Evolutionary conservation across 2,329 filamentous ascomycete genomes (phyloP), one percentile per base, ranked within the genome.

Genomic region (Aspergillus sp.): DNA sequence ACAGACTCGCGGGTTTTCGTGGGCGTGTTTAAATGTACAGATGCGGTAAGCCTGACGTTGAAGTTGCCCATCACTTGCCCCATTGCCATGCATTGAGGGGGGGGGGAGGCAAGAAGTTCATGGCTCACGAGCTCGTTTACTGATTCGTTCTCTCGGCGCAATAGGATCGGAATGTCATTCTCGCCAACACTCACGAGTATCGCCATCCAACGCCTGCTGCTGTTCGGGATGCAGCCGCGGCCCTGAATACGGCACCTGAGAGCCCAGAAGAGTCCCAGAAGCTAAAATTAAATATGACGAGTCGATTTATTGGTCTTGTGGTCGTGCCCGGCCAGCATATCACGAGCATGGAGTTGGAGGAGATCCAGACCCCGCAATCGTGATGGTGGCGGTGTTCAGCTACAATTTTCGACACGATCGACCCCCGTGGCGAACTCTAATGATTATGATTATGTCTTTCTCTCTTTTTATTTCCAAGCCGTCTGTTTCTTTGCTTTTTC

Each of bases 21-120:
- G 55, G 95, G 95, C 19, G 83, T 87, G 62, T 90, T 99, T 77
- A 97, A 96, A 76, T 99, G 95, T 79, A 97, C 93, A 30, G 95
- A 99, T 79, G 86, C 89, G 59, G 92, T 96, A 78, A 51, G 84
- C 81, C 49, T 17, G 46, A 22, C 17, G 52, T 8, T n/a, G 34
- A 37, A 37, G 5, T 37, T 30, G 27, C 27, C 9, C 27, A 30
- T 9, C 34, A 37, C 15, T 45, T 45, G 49, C 37, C 27, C 53
- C 46, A 46, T 44, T 57, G 34, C 24, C n/a, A 33, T 47, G 30
- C 37, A 51, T 48, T 47, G 46, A 41, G 19, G 47, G 20, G 24
- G 47, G 20, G 24, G 30, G 42, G 60, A 4, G 45, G 40, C 40
- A 58, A 59, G 34, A 51, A 48, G 54, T 46, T 53, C 51, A 52